Evolutionary conservation across 2,329 filamentous ascomycete genomes (phyloP), one percentile per base, ranked within the genome.

Genomic region (Fusarium sp.): DNA sequence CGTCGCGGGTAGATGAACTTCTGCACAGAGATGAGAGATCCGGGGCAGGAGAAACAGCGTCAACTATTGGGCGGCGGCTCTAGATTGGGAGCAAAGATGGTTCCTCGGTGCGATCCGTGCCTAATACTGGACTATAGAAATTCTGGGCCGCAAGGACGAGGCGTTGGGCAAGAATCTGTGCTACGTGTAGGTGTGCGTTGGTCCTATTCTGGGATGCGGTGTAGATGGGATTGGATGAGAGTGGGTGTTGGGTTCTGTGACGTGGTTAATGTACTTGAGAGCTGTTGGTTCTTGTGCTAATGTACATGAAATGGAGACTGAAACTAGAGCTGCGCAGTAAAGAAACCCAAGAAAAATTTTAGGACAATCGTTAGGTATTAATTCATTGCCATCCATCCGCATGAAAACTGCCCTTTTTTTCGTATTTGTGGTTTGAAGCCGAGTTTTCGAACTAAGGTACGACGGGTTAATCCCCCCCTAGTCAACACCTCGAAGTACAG

Each of bases 21-120:
- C n/a, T 38, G 51, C 9, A 27, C 20, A 29, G 51, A 55, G 51
- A 25, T 25, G 25, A 29, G 27, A 29, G 27, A 55, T 55, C 34
- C 34, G 51, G 51, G 51, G 33, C 29, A 7, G 42, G 27, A n/a
- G 31, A 54, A 9, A 23, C 20, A n/a, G 9, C 23, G 10, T 55
- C 27, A 29, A 29, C 27, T 25, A 55, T 23, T 54, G 25, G 23
- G 16, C 13, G n/a, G 13, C 7, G 31, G 33, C 20, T 55, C 20
- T 16, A 55, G 51, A 55, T 40, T 25, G 25, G 51, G 51, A 18
- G 34, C 18, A 54, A 54, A 9, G 31, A 54, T 54, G 20, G 33
- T 55, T 55, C 51, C 27, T 11, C 51, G 4, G 25, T 4, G 51
- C 51, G 51, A 55, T 55, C 51, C 40, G 51, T 55, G 51, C 51